A percentile compares a stretch with the other conserved stretches of the same genome.
Conservation (phyloP, 257 asterid species). For the Nyctanthes arbortristis region DNA sequence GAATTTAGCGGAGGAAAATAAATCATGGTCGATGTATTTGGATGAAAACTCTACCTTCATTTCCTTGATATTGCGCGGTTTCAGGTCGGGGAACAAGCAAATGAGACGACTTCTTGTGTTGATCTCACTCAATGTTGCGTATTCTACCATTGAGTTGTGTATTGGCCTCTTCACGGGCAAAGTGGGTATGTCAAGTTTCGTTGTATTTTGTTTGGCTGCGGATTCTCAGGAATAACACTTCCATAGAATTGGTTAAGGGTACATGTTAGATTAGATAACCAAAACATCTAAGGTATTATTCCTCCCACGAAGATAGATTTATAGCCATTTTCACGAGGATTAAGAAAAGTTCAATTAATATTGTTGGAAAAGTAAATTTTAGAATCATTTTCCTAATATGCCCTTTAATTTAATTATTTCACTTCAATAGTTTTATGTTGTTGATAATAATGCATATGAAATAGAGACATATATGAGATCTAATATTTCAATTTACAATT, state of each 20-base stretch:
- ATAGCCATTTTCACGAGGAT: too few relatives aligned
- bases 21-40: slow-evolving; percentile 23
- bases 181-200: slow-evolving; percentile 50
- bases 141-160: slow-evolving; percentile 73
- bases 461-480: too few relatives aligned
- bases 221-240: background rate
- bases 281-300: too few relatives aligned
- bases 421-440: too few relatives aligned
- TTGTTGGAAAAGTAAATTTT: too few relatives aligned
- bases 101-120: slow-evolving; percentile 73
- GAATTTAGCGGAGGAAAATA: slow-evolving; percentile 17
- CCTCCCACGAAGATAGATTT: too few relatives aligned
- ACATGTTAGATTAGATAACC: too few relatives aligned
- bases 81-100: slow-evolving; percentile 81
- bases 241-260: background rate
- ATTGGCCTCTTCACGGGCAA: slow-evolving; percentile 85
- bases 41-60: slow-evolving; percentile 38
- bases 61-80: slow-evolving; percentile 43
- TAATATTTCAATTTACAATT: too few relatives aligned
- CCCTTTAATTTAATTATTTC: too few relatives aligned
- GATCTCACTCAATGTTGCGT: slow-evolving; percentile 93
- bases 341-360: too few relatives aligned
- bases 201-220: background rate
- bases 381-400: too few relatives aligned
- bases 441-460: too few relatives aligned